Conservation (phyloP, 306 rosid genomes). For the Calophaca sinica region DNA sequence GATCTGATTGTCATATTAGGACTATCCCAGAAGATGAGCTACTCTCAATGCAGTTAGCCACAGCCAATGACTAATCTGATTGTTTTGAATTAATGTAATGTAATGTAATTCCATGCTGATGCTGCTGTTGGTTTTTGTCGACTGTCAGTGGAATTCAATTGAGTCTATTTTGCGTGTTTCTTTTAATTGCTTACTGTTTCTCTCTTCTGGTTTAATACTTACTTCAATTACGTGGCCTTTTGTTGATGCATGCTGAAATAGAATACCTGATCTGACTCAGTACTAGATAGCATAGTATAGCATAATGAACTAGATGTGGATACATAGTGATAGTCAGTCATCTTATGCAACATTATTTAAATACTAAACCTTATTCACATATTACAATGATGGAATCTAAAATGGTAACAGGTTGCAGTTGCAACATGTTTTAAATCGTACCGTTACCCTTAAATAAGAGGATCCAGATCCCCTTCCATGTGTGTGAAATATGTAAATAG, state of each 20-base stretch:
- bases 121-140: too few relatives aligned
- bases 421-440: conserved; percentile 1
- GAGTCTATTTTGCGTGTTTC: conserved; percentile 38
- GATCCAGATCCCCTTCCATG: neutral
- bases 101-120: conserved; percentile 3
- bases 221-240: too few relatives aligned
- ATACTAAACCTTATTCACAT: conserved; percentile 20
- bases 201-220: neutral
- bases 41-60: conserved; percentile 84
- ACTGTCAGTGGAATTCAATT: neutral
- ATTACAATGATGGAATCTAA: conserved; percentile 27
- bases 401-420: neutral
- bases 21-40: conserved; percentile 89
- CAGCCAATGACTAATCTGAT: conserved; percentile 77
- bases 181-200: neutral
- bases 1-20: conserved; percentile 79
- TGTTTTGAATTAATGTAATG: conserved; percentile 22
- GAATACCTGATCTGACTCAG: too few relatives aligned
- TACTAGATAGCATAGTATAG: neutral
- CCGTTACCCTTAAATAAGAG: neutral
- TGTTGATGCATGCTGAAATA: too few relatives aligned
- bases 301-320: neutral
- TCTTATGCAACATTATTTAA: conserved; percentile 23
- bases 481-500: too few relatives aligned
- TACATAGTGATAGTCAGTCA: neutral